Evolutionary conservation across 1,139 yeast genomes (phyloP), one percentile per base, ranked within the genome.

Genomic region (Candida gigantensis): DNA sequence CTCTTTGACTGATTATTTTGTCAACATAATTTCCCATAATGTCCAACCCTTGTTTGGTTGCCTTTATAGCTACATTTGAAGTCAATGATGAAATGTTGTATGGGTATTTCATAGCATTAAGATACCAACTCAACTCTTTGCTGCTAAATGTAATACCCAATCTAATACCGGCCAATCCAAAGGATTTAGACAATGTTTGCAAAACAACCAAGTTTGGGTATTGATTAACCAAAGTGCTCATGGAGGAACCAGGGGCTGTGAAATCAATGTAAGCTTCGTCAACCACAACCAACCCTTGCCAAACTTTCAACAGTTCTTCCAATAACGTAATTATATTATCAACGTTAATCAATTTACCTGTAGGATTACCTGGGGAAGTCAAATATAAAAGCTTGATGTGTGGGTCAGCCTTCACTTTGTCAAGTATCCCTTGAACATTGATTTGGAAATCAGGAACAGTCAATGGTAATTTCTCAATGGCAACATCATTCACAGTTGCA

Each of bases 291-390:
- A 90, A 59, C 3, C 96, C 97, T 51, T 82, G 80, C 84, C 89
- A 83, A 20, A 60, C 58, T 3, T 52, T 40, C 1, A 41, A 34
- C 14, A 72, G 71, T 20, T 70, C 67, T 9, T 68, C 55, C 37
- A 87, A 62, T 16, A 92, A 59, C 33, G 68, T 60, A 32, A 77
- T 63, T 14, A 92, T 62, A 17, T 65, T 61, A 0, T 58, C 60
- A 7, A 73, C 68, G 18, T 73, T 68, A 27, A 92, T 58, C 34
- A 79, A 62, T 26, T 79, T 74, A 4, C 84, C 97, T 0, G 98
- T 92, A 23, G 98, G 98, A 57, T 92, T 92, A 20, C 98, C 98
- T n/a, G 98, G 98, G 1, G 97, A 86, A n/a, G 97, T 90, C 45
- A 90, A 65, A 57, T 88, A 90, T 2, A 84, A 69, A 41, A 92